Percentiles rank a stretch among this genome's conserved stretches.
These are phyloP conservation scores for Neopestalotiopsis clavispora DNA, from an alignment of 2,329 filamentous ascomycete genomes.

Conservation along the genomic window DNA sequence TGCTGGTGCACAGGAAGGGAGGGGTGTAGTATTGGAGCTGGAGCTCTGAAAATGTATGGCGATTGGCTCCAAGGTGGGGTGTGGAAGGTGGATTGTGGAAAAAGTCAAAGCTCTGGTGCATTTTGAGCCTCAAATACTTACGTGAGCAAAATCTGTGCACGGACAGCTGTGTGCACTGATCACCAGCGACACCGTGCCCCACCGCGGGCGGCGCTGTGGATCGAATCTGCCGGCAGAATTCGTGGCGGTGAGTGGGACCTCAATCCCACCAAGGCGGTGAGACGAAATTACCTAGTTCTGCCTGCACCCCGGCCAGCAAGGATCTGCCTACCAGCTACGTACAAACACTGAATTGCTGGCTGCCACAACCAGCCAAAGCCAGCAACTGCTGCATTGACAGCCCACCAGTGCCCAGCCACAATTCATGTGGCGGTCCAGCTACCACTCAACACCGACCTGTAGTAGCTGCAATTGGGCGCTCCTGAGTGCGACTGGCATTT, in stretches of 20 bases:
- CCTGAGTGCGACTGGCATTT: neutral
- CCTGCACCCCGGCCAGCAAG: neutral
- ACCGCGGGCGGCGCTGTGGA: neutral
- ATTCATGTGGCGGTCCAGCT: neutral
- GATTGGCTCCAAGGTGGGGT: neutral
- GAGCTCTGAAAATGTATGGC: neutral
- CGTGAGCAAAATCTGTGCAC: neutral
- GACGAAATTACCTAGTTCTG: too few relatives aligned
- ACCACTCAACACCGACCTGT: neutral
- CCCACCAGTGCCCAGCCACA: neutral
- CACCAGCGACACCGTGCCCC: too few relatives aligned
- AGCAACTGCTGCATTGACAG: too few relatives aligned
- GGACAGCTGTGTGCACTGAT: neutral
- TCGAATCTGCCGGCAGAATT: neutral
- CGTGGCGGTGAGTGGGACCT: neutral
- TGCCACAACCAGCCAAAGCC: neutral
- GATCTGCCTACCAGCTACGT: neutral
- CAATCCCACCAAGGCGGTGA: too few relatives aligned
- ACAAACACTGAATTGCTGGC: neutral
- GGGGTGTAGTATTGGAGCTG: neutral
- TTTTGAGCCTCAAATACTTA: neutral
- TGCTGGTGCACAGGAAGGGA: neutral
- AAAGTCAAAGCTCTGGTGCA: neutral
- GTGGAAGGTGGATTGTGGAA: neutral
- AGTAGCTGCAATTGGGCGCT: slow-evolving; percentile 1